phyloP scores from a whole-genome alignment of 1,284 basidiomycete genomes.

The Melampsora occidentalis region DNA sequence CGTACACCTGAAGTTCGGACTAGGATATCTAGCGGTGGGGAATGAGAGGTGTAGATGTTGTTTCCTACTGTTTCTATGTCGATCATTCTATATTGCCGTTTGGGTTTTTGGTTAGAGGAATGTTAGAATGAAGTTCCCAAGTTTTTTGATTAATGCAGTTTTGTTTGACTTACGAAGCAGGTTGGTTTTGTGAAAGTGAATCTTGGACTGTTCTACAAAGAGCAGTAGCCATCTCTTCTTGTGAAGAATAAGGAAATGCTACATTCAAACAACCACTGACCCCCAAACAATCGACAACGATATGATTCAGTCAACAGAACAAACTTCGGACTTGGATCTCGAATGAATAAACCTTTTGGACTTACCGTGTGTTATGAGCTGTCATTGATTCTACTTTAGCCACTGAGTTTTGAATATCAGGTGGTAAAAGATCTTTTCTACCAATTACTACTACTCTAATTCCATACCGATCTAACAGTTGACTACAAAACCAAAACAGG shows the following conservation, averaged over 20 bases:
- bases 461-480: slow-evolving; percentile 73
- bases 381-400: slow-evolving; percentile 76
- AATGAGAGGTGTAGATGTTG: slow-evolving; percentile 63
- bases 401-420: slow-evolving; percentile 68
- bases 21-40: slow-evolving; percentile 80
- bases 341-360: slow-evolving; percentile 16
- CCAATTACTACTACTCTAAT: slow-evolving; percentile 84
- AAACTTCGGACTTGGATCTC: no score
- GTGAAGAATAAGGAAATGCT: slow-evolving; percentile 88
- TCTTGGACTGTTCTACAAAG: slow-evolving; percentile 54
- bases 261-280: slow-evolving; percentile 82
- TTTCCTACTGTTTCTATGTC: slow-evolving; percentile 66
- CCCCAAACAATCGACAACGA: neutral
- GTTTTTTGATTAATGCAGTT: slow-evolving; percentile 34
- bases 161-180: slow-evolving; percentile 6
- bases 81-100: slow-evolving; percentile 57
- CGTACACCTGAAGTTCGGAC: slow-evolving; percentile 88
- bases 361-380: slow-evolving; percentile 67
- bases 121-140: neutral
- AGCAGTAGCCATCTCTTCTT: slow-evolving; percentile 84
- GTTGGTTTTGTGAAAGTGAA: slow-evolving; percentile 1
- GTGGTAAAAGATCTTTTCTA: slow-evolving; percentile 70
- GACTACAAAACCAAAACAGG: slow-evolving; percentile 47
- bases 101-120: neutral
- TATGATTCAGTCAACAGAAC: slow-evolving; percentile 8